phyloP scores from a whole-genome alignment of 768 basidiomycete genomes.

The Russula sp. region DNA sequence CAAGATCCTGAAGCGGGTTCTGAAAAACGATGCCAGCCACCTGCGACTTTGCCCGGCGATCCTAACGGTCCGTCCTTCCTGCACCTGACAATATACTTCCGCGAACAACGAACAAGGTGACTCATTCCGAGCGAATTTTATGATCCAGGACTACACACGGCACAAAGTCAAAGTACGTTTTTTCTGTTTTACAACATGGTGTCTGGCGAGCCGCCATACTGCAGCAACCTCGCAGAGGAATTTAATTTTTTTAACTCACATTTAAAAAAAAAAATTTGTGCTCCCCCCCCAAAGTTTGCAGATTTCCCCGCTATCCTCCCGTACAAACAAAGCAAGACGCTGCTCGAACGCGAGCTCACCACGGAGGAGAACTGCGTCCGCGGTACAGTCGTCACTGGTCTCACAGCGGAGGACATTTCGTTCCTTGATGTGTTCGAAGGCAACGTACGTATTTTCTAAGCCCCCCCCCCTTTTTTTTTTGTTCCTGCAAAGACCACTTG shows the following conservation, averaged over 20 bases:
- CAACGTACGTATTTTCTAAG: conserved; percentile 37
- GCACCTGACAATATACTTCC: neutral
- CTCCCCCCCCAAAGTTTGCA: conserved; percentile 34
- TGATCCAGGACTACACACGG: conserved; percentile 61
- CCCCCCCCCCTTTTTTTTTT: neutral
- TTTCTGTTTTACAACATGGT: neutral
- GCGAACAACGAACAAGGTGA: neutral
- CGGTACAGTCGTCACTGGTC: conserved; percentile 71
- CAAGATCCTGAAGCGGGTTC: conserved; percentile 67
- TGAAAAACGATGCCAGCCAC: conserved; percentile 56
- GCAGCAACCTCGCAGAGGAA: neutral
- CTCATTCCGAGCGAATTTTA: no score
- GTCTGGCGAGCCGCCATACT: neutral
- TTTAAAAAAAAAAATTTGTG: no score
- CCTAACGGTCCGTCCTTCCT: conserved; percentile 45
- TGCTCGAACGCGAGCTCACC: conserved; percentile 37
- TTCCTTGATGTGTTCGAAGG: conserved; percentile 81
- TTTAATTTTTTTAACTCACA: neutral
- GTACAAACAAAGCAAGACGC: conserved; percentile 36
- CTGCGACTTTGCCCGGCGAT: conserved; percentile 69
- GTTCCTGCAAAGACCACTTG: no score
- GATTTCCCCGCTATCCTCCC: conserved; percentile 86
- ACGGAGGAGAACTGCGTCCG: conserved; percentile 63
- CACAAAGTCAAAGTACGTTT: conserved; percentile 62
- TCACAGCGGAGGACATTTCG: conserved; percentile 55